Conservation (phyloP, 2,329 filamentous ascomycete species). For the Huntiella moniliformis region DNA sequence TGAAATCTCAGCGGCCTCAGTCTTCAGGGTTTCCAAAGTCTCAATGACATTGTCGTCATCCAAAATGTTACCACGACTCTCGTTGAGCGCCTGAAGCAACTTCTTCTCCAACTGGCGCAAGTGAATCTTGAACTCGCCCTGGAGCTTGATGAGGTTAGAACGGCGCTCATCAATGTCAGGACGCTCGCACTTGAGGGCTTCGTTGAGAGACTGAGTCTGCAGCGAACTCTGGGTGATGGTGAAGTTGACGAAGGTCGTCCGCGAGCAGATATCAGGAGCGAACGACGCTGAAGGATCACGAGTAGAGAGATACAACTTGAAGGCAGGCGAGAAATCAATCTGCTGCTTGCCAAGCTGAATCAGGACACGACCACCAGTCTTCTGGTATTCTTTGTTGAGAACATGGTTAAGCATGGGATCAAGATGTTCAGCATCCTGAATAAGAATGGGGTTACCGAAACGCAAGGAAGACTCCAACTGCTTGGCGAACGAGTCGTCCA, state of each 20-base stretch:
- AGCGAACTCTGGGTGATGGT: conserved; percentile 97
- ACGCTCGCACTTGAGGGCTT: conserved; percentile 91
- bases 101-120: conserved; percentile 88
- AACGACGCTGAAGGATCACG: conserved; percentile 91
- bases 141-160: conserved; percentile 93
- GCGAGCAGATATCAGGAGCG: conserved; percentile 89
- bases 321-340: conserved; percentile 94
- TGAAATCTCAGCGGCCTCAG: conserved; percentile 88
- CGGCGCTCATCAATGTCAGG: conserved; percentile 93
- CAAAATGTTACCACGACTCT: conserved; percentile 91
- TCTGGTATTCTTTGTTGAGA: conserved; percentile 98
- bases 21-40: conserved; percentile 93
- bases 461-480: conserved; percentile 91
- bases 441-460: conserved; percentile 95
- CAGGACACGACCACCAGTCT: conserved; percentile 89
- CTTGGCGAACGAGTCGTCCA: conserved; percentile 96
- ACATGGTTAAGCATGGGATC: conserved; percentile 97
- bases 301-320: conserved; percentile 88
- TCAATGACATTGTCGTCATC: conserved; percentile 98
- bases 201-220: conserved; percentile 92
- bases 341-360: conserved; percentile 98
- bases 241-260: conserved; percentile 98
- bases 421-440: conserved; percentile 92
- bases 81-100: conserved; percentile 83
- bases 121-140: conserved; percentile 98